phyloP scores from a whole-genome alignment of 1,284 basidiomycete genomes.

The Puccinia novopanici region DNA sequence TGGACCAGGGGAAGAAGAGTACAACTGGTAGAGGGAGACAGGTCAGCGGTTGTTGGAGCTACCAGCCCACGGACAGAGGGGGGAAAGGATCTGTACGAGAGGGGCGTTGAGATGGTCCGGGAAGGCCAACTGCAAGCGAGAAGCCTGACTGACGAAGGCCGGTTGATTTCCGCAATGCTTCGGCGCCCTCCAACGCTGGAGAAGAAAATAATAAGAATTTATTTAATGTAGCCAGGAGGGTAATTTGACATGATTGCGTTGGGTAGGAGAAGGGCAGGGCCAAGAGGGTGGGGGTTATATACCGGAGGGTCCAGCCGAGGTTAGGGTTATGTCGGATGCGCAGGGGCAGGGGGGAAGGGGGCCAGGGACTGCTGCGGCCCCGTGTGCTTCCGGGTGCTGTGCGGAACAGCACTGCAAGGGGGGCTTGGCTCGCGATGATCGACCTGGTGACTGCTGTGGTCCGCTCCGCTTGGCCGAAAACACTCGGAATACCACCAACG shows the following conservation, averaged over 20 bases:
- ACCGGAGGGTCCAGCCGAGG: neutral
- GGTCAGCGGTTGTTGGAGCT: slow-evolving; percentile 27
- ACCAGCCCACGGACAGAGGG: slow-evolving; percentile 46
- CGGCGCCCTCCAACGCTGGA: slow-evolving; percentile 41
- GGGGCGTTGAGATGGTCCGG: slow-evolving; percentile 45
- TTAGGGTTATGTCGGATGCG: neutral
- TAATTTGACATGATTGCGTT: slow-evolving; percentile 52
- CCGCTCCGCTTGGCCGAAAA: too few species aligned
- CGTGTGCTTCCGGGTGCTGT: neutral
- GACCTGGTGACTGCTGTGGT: neutral
- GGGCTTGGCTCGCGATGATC: slow-evolving; percentile 6
- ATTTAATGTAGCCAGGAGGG: slow-evolving; percentile 43
- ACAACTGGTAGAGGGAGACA: neutral
- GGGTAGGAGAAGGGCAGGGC: neutral
- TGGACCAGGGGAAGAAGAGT: neutral
- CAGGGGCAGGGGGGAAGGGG: neutral
- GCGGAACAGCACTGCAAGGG: neutral
- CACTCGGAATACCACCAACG: neutral
- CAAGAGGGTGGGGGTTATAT: neutral
- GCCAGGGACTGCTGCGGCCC: neutral
- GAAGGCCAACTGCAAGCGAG: neutral
- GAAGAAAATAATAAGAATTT: neutral
- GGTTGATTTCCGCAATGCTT: slow-evolving; percentile 49
- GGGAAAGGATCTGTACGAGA: slow-evolving; percentile 9
- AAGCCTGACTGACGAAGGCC: neutral